Base-by-base conservation (phyloP, 176 grass and related monocot genomes). In the Oryza longistaminata region DNA sequence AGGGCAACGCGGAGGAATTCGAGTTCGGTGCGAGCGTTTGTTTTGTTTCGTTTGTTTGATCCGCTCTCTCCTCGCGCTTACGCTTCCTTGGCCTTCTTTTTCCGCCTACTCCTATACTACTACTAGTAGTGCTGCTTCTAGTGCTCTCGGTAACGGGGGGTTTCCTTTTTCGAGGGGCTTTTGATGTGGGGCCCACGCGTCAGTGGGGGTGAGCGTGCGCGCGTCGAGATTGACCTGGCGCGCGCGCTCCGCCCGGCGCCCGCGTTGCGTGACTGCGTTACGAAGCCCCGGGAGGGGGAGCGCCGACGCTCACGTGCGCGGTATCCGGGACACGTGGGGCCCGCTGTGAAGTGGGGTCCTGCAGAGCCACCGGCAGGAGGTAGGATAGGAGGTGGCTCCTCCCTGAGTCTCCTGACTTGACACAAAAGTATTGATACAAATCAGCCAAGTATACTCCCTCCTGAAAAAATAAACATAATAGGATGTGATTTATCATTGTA, bases 241-340 rank as follows among this genome's bases (percentile, higher is more conserved):
- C 35, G 35, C 35, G 35, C 77, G 69, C 33, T 61, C 40, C 76
- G 68, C 76, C 58, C 55, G 85, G 29, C 34, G 34, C 31, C 58
- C 58, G 85, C 33, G 77, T 86, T 35, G 68, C 83, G 88, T 86
- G 88, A 64, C 83, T 89, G 77, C 71, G 79, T 64, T 40, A 49
- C 77, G 71, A 70, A 40, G 71, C 11, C 11, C 34, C 33, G 67
- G 79, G 39, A 40, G 39, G 35, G n/a, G 70, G 45, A 3, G 78
- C 83, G 58, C 88, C 88, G 79, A 86, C 68, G 79, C 79, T 90
- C 88, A 86, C 83, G 87, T 84, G 81, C 60, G 19, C n/a, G 37
- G 11, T 37, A 21, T 24, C 4, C 53, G 1, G 52, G 66, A 5
- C 37, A 4, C 33, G 69, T 40, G 58, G 15, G 19, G 35, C 35